Percentiles rank a stretch among this genome's conserved stretches.
Conservation (phyloP, 148 eudicot species). For the Polygonum maritimum region DNA sequence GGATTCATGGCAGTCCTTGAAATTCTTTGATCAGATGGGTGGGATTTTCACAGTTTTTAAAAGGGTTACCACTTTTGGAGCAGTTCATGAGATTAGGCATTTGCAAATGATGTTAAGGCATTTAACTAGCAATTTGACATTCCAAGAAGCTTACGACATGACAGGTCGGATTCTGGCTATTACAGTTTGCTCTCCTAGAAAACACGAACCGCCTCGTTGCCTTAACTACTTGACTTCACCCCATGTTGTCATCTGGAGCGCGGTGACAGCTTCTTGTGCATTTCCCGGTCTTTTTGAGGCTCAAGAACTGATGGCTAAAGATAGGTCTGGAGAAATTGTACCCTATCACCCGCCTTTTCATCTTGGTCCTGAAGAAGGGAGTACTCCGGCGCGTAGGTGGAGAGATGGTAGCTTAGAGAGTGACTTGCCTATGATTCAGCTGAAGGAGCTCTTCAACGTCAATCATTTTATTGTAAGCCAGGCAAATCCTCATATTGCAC, state of each 20-base stretch:
- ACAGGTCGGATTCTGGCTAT: slow-evolving; percentile 83
- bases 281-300: slow-evolving; percentile 99
- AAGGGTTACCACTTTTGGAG: slow-evolving; percentile 73
- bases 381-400: slow-evolving; percentile 67
- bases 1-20: slow-evolving; percentile 80
- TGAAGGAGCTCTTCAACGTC: slow-evolving; percentile 95
- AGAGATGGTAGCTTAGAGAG: slow-evolving; percentile 98
- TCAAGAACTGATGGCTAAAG: slow-evolving; percentile 94
- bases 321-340: slow-evolving; percentile 78
- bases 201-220: slow-evolving; percentile 96
- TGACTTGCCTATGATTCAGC: slow-evolving; percentile 94
- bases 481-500: slow-evolving; percentile 96
- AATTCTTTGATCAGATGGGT: slow-evolving; percentile 86
- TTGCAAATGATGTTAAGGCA: slow-evolving; percentile 71
- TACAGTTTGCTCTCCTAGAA: slow-evolving; percentile 92
- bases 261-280: slow-evolving; percentile 98
- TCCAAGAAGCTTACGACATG: slow-evolving; percentile 94
- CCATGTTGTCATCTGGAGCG: slow-evolving; percentile 98
- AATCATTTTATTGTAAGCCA: slow-evolving; percentile 96
- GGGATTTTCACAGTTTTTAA: slow-evolving; percentile 64
- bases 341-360: slow-evolving; percentile 93
- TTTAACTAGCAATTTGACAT: slow-evolving; percentile 76
- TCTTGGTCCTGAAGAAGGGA: slow-evolving; percentile 67
- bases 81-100: slow-evolving; percentile 85
- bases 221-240: slow-evolving; percentile 94